Evolutionary conservation across 2,329 filamentous ascomycete species (phyloP).

Genomic region (Cercospora berteroae): DNA sequence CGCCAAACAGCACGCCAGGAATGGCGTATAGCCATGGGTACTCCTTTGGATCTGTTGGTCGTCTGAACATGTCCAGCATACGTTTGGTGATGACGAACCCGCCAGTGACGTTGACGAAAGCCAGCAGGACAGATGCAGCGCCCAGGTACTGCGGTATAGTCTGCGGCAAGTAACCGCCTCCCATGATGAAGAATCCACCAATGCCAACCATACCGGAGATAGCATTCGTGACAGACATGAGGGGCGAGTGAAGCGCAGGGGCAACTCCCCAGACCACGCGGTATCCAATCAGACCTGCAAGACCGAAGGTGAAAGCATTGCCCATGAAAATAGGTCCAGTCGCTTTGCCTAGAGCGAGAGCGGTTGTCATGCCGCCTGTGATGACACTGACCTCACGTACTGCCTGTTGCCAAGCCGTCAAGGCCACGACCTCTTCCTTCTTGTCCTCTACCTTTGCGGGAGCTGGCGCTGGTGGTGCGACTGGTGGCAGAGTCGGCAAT

Average conservation of each 20-base stretch:
- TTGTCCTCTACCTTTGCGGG: constrained; percentile 52
- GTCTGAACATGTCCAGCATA: constrained; percentile 90
- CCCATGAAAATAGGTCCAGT: constrained; percentile 84
- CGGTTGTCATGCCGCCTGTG: constrained; percentile 73
- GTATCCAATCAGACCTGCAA: constrained; percentile 84
- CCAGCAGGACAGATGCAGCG: constrained; percentile 74
- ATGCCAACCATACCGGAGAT: constrained; percentile 88
- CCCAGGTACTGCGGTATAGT: constrained; percentile 78
- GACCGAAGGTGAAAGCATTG: constrained; percentile 79
- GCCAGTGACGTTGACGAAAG: constrained; percentile 84
- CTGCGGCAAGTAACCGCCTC: constrained; percentile 72
- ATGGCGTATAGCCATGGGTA: constrained; percentile 85
- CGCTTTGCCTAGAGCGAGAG: constrained; percentile 73
- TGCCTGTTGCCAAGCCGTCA: constrained; percentile 80
- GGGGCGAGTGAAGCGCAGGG: constrained; percentile 78
- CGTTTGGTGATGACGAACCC: constrained; percentile 90
- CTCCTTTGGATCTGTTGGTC: constrained; percentile 80
- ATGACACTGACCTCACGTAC: constrained; percentile 71
- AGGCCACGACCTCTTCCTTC: constrained; percentile 59
- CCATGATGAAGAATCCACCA: constrained; percentile 83
- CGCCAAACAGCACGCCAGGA: constrained; percentile 73
- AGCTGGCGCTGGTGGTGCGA: constrained; percentile 56
- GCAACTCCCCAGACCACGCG: constrained; percentile 83
- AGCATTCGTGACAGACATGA: constrained; percentile 92
- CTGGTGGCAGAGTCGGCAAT: constrained; percentile 70